Percentiles rank a stretch among this genome's conserved stretches.
phyloP scores from a whole-genome alignment of 306 rosid species.

The Cicer pinnatifidum region DNA sequence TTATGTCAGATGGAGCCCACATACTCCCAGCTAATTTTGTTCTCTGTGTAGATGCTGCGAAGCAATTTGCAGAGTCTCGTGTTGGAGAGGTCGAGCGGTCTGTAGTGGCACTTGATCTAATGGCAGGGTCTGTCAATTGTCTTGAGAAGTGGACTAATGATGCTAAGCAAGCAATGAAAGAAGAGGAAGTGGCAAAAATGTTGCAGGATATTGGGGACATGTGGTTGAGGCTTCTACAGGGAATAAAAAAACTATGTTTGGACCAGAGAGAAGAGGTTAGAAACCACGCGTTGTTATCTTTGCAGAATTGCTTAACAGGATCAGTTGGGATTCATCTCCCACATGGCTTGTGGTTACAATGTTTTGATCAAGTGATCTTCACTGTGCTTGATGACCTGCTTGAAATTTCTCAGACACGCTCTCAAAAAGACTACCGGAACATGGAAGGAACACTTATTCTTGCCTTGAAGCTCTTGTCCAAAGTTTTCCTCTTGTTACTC shows the following conservation, averaged over 20 bases:
- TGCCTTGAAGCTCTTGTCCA: constrained; percentile 84
- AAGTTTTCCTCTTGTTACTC: constrained; percentile 78
- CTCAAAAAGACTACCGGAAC: constrained; percentile 80
- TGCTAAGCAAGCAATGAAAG: constrained; percentile 63
- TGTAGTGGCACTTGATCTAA: constrained; percentile 76
- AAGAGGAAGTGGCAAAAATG: constrained; percentile 71
- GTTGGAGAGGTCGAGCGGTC: constrained; percentile 92
- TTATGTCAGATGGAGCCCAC: constrained; percentile 90
- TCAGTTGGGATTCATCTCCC: constrained; percentile 69
- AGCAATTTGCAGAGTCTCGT: constrained; percentile 96
- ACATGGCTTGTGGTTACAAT: constrained; percentile 71
- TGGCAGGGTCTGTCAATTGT: constrained; percentile 81
- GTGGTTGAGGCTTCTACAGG: constrained; percentile 94
- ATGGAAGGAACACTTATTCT: constrained; percentile 91
- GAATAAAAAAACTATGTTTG: constrained; percentile 73
- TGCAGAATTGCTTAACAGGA: constrained; percentile 82
- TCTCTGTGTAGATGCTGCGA: constrained; percentile 80
- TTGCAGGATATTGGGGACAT: constrained; percentile 86
- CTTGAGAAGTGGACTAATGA: constrained; percentile 73
- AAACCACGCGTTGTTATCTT: constrained; percentile 71
- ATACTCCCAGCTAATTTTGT: constrained; percentile 83
- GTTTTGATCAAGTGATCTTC: constrained; percentile 86
- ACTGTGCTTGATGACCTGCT: constrained; percentile 79
- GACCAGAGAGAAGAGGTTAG: constrained; percentile 97
- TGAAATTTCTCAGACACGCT: constrained; percentile 73